Evolutionary conservation across 2,329 filamentous ascomycete genomes (phyloP).

Genomic region (Fusarium pseudograminearum): DNA sequence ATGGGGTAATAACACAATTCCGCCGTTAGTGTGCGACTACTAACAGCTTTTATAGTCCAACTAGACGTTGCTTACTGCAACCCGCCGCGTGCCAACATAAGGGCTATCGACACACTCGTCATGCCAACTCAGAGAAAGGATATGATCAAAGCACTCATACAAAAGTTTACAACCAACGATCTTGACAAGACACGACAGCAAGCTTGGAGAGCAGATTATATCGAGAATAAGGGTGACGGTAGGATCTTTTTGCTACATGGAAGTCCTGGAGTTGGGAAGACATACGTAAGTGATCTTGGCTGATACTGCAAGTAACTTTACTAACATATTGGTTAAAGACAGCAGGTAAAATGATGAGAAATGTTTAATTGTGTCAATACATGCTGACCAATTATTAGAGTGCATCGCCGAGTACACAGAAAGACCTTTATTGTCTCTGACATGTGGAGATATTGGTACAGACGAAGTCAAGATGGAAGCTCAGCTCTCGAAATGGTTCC

Average conservation of each 20-base stretch:
- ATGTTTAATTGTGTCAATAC: fast-evolving
- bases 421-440: not conserved
- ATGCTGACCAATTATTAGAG: not conserved
- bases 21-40: fast-evolving
- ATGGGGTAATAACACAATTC: not conserved
- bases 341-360: not conserved
- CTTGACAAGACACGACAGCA: not conserved
- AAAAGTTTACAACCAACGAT: not conserved
- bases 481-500: not conserved
- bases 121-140: not conserved
- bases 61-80: not conserved
- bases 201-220: not conserved
- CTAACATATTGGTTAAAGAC: not conserved
- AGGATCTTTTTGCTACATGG: not conserved
- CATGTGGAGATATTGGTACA: not conserved
- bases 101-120: not conserved
- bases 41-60: not conserved
- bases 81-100: not conserved
- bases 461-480: not conserved
- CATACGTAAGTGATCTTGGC: not conserved
- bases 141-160: not conserved
- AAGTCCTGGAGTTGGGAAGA: not conserved
- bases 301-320: fast-evolving
- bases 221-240: not conserved
- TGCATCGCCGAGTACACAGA: not conserved